These are phyloP conservation scores for Talaromyces sp. DNA, from an alignment of 2,329 filamentous ascomycete genomes.

Conservation along the genomic window DNA sequence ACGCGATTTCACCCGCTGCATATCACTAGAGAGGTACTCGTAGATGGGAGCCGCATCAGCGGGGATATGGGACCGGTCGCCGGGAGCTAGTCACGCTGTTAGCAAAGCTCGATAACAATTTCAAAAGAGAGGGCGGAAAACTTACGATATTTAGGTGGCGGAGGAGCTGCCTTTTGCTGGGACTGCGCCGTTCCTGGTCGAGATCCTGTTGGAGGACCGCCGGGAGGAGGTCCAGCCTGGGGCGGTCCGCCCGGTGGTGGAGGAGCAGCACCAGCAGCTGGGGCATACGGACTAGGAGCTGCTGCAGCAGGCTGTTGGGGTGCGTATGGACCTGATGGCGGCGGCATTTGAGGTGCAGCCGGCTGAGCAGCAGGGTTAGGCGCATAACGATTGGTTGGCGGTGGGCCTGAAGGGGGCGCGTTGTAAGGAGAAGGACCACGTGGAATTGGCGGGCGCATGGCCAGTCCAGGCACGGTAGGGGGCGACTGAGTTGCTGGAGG, in stretches of 20 bases:
- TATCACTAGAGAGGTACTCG: constrained; percentile 73
- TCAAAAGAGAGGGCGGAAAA: constrained; percentile 14
- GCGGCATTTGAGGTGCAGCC: constrained; percentile 40
- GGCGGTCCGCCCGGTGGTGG: constrained; percentile 27
- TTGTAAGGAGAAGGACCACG: constrained; percentile 83
- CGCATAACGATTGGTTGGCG: constrained; percentile 71
- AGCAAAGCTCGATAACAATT: constrained; percentile 2
- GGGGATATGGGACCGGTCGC: constrained; percentile 87
- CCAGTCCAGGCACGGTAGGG: constrained; percentile 33
- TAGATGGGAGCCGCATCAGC: constrained; percentile 68
- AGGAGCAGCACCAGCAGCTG: constrained; percentile 16
- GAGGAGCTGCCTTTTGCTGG: constrained; percentile 36
- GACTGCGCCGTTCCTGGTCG: constrained; percentile 46
- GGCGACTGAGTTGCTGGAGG: constrained; percentile 35
- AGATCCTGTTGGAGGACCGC: constrained; percentile 28
- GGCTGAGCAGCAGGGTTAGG: constrained; percentile 57
- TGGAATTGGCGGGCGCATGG: constrained; percentile 53
- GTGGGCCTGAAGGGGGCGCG: constrained; percentile 62
- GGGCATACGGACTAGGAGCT: constrained; percentile 39
- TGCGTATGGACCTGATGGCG: constrained; percentile 54
- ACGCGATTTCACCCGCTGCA: constrained; percentile 79
- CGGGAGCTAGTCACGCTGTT: constrained; percentile 44
- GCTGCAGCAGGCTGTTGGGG: constrained; percentile 39
- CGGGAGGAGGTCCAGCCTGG: constrained; percentile 35
- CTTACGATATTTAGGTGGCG: constrained; percentile 64